Conservation (phyloP, 148 eudicot genomes). For the Pouteria glomerata region DNA sequence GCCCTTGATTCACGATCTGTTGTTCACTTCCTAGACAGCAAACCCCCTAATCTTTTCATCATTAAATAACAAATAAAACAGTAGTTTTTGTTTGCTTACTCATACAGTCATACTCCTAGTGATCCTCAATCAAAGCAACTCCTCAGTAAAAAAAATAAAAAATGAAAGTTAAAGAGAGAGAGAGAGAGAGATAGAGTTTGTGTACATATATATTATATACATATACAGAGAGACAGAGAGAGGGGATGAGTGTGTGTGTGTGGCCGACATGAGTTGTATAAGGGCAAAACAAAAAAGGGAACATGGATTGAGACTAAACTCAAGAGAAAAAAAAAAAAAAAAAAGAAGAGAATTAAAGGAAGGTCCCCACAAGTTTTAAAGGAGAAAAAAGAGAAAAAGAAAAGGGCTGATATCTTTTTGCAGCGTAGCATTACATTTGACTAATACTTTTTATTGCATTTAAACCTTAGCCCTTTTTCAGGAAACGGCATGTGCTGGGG, state of each 20-base stretch:
- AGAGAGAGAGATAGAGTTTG: not conserved
- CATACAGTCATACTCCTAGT: not conserved
- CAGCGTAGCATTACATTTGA: conserved; percentile 13
- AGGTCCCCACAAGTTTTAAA: conserved; percentile 11
- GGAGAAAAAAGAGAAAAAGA: not conserved
- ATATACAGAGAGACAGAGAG: not conserved
- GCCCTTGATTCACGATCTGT: conserved; percentile 10
- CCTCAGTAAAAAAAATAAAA: not conserved
- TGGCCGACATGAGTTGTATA: conserved; percentile 11
- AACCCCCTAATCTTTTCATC: not conserved
- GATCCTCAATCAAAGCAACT: conserved; percentile 8
- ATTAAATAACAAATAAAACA: not conserved
- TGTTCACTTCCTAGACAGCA: conserved; percentile 2
- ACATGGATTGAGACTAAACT: conserved; percentile 22
- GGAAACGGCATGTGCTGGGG: conserved; percentile 17
- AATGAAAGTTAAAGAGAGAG: not conserved
- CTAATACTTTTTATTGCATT: conserved; percentile 14
- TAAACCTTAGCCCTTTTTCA: conserved; percentile 14
- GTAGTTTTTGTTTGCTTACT: not conserved
- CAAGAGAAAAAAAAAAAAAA: no score
- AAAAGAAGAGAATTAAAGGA: not conserved
- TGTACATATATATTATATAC: no score
- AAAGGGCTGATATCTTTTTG: conserved; percentile 11
- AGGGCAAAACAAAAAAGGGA: conserved; percentile 12
- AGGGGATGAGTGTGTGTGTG: not conserved